These are phyloP conservation scores for Magnaporthiopsis poae DNA, from an alignment of 2,329 filamentous ascomycete species.

Conservation along the genomic window DNA sequence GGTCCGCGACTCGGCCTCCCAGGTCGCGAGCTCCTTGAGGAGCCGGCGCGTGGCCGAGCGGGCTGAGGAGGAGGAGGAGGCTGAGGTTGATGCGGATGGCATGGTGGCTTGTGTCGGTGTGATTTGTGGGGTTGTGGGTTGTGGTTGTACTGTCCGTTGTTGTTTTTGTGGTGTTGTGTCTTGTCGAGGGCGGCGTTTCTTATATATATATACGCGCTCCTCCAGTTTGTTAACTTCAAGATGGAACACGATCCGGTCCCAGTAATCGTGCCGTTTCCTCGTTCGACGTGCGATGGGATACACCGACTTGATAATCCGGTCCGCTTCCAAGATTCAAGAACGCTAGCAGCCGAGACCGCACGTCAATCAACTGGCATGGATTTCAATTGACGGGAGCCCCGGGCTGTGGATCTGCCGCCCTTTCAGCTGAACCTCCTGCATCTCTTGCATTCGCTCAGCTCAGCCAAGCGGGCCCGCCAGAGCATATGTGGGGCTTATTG, in stretches of 20 bases:
- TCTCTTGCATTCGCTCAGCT: no score
- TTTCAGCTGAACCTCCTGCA: background rate
- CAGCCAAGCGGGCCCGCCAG: no score
- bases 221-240: background rate
- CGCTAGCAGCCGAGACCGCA: no score
- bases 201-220: no score
- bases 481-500: background rate
- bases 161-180: background rate
- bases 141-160: background rate
- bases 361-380: background rate
- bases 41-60: slow-evolving; percentile 46
- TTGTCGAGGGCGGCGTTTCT: background rate
- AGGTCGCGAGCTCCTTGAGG: slow-evolving; percentile 43
- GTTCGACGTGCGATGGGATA: background rate
- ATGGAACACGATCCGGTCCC: no score
- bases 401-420: background rate
- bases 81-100: slow-evolving; percentile 14
- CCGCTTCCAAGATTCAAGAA: background rate
- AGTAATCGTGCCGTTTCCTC: no score
- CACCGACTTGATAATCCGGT: background rate
- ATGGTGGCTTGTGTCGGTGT: slow-evolving; percentile 8
- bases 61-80: slow-evolving; percentile 13
- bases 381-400: background rate
- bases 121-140: background rate
- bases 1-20: slow-evolving; percentile 36